These are phyloP conservation scores for Beauveria sp. DNA, from an alignment of 2,329 filamentous ascomycete genomes.

Conservation along the genomic window DNA sequence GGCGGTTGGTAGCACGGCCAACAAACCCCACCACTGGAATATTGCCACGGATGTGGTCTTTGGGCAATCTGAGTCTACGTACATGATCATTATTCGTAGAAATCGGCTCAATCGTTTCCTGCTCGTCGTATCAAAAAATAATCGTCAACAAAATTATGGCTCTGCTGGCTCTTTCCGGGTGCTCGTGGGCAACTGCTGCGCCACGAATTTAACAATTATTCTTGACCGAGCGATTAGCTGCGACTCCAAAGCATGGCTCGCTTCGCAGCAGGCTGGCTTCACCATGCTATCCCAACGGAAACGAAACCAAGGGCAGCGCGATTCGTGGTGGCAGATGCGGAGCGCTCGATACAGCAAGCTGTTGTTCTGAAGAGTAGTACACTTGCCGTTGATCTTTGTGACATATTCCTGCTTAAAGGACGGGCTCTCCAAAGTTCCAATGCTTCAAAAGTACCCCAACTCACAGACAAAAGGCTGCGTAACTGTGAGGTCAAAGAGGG, in stretches of 20 bases:
- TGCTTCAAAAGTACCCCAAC: no score
- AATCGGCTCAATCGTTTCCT: neutral
- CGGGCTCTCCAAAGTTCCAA: no score
- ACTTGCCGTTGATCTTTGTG: no score
- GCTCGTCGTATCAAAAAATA: neutral
- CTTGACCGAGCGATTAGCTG: neutral
- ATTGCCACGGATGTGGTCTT: no score
- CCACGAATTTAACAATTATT: neutral
- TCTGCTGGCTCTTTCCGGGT: neutral
- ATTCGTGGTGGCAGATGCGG: neutral
- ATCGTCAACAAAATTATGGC: neutral
- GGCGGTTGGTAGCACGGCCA: no score
- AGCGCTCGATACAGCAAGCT: neutral
- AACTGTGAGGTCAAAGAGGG: no score
- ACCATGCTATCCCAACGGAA: neutral
- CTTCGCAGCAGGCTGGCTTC: neutral
- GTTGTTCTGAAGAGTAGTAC: no score
- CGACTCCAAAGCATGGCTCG: neutral
- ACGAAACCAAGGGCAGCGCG: neutral
- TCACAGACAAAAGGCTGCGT: no score
- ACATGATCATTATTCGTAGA: neutral
- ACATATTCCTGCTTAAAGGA: no score
- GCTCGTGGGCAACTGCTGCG: neutral
- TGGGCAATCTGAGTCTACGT: neutral
- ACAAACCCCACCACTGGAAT: no score